Conservation (phyloP, 2,329 filamentous ascomycete genomes). For the Fusarium stilboides region DNA sequence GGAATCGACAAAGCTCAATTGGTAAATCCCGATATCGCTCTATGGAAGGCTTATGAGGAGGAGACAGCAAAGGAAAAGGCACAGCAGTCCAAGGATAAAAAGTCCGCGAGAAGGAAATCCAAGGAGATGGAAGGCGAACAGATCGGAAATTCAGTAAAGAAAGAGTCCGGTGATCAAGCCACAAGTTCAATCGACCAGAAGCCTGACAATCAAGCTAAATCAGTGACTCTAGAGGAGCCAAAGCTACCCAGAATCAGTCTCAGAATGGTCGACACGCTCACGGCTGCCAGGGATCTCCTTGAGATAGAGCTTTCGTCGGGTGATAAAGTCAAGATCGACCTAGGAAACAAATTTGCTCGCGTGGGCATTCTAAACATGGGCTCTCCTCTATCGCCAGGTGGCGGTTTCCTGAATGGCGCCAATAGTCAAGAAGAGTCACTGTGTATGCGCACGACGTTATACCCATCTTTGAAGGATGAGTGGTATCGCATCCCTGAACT, state of each 20-base stretch:
- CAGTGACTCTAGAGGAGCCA: background rate
- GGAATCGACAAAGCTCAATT: slow-evolving; percentile 69
- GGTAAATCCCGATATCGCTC: background rate
- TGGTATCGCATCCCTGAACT: slow-evolving; percentile 74
- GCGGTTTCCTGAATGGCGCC: slow-evolving; percentile 72
- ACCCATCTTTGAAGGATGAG: slow-evolving; percentile 69
- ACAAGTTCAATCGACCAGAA: background rate
- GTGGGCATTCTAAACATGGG: slow-evolving; percentile 75
- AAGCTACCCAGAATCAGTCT: slow-evolving; percentile 60
- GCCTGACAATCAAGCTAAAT: background rate
- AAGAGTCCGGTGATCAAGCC: slow-evolving; percentile 46
- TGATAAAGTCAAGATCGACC: slow-evolving; percentile 7
- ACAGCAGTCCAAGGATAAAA: too few species aligned
- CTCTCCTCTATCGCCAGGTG: slow-evolving; percentile 72
- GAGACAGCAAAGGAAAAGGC: background rate
- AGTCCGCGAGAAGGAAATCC: too few species aligned
- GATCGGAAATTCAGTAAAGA: background rate
- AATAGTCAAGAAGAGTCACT: slow-evolving; percentile 74
- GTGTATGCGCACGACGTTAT: slow-evolving; percentile 72
- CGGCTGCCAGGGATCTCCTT: slow-evolving; percentile 59
- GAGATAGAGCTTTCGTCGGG: background rate
- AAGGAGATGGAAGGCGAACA: too few species aligned
- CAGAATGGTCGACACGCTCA: slow-evolving; percentile 66
- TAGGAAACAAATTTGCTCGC: slow-evolving; percentile 46
- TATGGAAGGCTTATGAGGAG: too few species aligned